Conservation (phyloP, 1,284 basidiomycete genomes). For the Tetrapyrgos nigripes region DNA sequence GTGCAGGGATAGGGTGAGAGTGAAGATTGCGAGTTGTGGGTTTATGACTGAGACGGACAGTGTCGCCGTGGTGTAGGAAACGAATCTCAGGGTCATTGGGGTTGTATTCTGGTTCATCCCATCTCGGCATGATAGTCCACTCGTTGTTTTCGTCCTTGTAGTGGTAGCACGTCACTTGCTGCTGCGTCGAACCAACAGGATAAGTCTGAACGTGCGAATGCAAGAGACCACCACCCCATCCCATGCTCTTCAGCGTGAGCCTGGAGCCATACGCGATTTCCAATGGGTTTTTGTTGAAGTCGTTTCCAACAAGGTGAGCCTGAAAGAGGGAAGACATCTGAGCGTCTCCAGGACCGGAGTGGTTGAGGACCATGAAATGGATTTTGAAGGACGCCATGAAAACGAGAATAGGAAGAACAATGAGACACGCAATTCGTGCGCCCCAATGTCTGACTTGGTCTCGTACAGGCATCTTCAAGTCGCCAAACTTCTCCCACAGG, state of each 20-base stretch:
- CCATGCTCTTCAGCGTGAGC: slow-evolving; percentile 96
- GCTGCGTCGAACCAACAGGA: slow-evolving; percentile 92
- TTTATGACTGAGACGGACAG: slow-evolving; percentile 82
- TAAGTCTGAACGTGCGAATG: slow-evolving; percentile 97
- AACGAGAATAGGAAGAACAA: slow-evolving; percentile 88
- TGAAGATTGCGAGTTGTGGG: slow-evolving; percentile 93
- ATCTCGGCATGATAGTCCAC: slow-evolving; percentile 83
- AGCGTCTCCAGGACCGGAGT: slow-evolving; percentile 94
- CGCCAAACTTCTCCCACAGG: slow-evolving; percentile 98
- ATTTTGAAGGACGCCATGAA: slow-evolving; percentile 97
- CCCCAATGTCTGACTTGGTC: slow-evolving; percentile 93
- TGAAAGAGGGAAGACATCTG: slow-evolving; percentile 99
- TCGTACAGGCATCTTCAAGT: slow-evolving; percentile 90
- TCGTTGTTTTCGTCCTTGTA: slow-evolving; percentile 99
- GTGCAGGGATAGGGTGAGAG: slow-evolving; percentile 88
- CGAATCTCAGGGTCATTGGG: slow-evolving; percentile 64
- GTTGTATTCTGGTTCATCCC: slow-evolving; percentile 65
- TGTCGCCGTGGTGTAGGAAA: slow-evolving; percentile 81
- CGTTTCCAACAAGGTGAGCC: slow-evolving; percentile 94
- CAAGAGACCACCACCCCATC: slow-evolving; percentile 94
- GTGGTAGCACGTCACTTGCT: slow-evolving; percentile 99
- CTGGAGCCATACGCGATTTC: slow-evolving; percentile 92
- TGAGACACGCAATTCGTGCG: slow-evolving; percentile 87
- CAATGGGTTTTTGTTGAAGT: slow-evolving; percentile 88
- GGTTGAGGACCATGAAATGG: slow-evolving; percentile 94